Evolutionary conservation across 768 basidiomycete species (phyloP).

Genomic region (Tremella yokohamensis): DNA sequence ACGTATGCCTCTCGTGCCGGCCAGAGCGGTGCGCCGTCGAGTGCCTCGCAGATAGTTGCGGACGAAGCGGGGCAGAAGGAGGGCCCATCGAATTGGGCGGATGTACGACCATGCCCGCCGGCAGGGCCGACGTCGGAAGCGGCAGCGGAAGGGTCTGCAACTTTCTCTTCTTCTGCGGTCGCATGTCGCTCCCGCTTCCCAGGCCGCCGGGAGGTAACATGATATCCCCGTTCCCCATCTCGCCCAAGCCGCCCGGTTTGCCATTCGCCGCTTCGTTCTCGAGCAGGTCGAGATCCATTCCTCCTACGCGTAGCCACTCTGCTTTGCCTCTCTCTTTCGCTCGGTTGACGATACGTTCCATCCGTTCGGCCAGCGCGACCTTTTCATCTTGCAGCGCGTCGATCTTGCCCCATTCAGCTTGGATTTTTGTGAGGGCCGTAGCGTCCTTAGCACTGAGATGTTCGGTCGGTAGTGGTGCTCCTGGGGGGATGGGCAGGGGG

Average conservation of each 20-base stretch:
- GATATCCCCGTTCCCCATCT: slow-evolving; percentile 33
- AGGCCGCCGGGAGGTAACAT: slow-evolving; percentile 34
- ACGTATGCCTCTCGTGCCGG: slow-evolving; percentile 17
- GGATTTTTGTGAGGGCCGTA: slow-evolving; percentile 37
- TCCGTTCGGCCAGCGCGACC: slow-evolving; percentile 36
- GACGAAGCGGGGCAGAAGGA: slow-evolving; percentile 18
- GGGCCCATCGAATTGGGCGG: slow-evolving; percentile 25
- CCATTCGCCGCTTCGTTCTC: slow-evolving; percentile 11
- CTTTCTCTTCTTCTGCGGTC: slow-evolving; percentile 40
- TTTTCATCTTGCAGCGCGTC: slow-evolving; percentile 47
- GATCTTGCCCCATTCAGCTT: slow-evolving; percentile 45
- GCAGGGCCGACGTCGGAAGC: slow-evolving; percentile 14
- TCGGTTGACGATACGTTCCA: slow-evolving; percentile 43
- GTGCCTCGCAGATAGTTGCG: slow-evolving; percentile 11
- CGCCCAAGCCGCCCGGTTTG: slow-evolving; percentile 20
- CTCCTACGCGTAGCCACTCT: slow-evolving; percentile 48
- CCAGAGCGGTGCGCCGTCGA: slow-evolving; percentile 10
- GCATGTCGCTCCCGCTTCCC: slow-evolving; percentile 28
- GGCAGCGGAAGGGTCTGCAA: slow-evolving; percentile 31
- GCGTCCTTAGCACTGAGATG: slow-evolving; percentile 39
- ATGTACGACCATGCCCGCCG: neutral
- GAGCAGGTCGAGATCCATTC: slow-evolving; percentile 38
- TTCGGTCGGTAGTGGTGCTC: slow-evolving; percentile 23
- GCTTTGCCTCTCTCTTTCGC: slow-evolving; percentile 39
- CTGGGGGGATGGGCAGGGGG: slow-evolving; percentile 23